These are phyloP conservation scores for Rhamnella rubrinervis DNA, from an alignment of 331 rosid species.

Conservation along the genomic window DNA sequence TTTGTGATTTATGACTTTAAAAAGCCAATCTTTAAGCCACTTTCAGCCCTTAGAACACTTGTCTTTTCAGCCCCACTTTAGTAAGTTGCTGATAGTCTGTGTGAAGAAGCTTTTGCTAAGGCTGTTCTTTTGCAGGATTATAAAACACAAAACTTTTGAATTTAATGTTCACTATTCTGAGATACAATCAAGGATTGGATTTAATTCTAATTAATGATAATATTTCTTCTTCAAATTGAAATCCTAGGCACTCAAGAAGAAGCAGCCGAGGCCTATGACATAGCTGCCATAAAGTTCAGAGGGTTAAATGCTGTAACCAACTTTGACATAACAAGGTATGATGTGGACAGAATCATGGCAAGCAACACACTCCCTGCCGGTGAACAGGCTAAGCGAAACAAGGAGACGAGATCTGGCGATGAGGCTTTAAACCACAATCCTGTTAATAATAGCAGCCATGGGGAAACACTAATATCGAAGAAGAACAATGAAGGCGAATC, in stretches of 20 bases:
- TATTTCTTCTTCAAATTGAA: neutral
- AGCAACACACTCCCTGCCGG: conserved; percentile 72
- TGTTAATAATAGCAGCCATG: conserved; percentile 25
- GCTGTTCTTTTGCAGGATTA: conserved; percentile 22
- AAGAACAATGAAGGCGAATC: conserved; percentile 37
- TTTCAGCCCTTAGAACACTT: conserved; percentile 19
- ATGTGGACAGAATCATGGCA: conserved; percentile 74
- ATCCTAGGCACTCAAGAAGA: conserved; percentile 85
- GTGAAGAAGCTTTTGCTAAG: conserved; percentile 26
- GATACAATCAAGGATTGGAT: neutral
- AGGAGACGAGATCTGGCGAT: conserved; percentile 27
- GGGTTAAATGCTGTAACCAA: conserved; percentile 84
- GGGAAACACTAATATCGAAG: conserved; percentile 34
- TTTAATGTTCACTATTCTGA: neutral
- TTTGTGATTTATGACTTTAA: conserved; percentile 25
- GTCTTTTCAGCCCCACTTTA: conserved; percentile 28
- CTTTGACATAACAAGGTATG: conserved; percentile 80
- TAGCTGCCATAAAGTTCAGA: conserved; percentile 85
- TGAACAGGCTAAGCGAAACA: conserved; percentile 59
- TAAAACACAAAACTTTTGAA: neutral
- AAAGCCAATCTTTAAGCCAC: conserved; percentile 31
- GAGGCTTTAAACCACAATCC: conserved; percentile 38
- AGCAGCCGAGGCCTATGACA: conserved; percentile 91
- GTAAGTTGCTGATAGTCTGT: conserved; percentile 9
- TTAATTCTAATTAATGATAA: neutral